Base-by-base conservation (phyloP, 495 filamentous ascomycete genomes). In the Aspergillus nanangensis region DNA sequence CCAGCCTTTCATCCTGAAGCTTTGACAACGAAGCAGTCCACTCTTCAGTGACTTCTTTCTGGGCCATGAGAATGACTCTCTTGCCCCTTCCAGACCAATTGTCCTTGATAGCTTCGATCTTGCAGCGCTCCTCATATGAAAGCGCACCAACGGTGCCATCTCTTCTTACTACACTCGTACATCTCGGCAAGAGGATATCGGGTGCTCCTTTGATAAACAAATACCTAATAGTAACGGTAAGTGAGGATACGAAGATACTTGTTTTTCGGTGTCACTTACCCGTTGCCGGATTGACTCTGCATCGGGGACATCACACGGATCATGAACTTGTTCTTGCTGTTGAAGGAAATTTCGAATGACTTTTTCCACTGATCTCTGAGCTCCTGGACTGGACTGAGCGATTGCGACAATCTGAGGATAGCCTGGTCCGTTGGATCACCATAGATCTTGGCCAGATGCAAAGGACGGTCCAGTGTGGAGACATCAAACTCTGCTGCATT, bases 261-360 rank as follows among this genome's bases (percentile, higher is more conserved):
- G n/a, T n/a, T n/a, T n/a, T n/a, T n/a, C n/a, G n/a, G n/a, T n/a
- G 33, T 9, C 1, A 38, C 44, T 32, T 18, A 45, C 32, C 33
- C 38, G 19, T 48, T n/a, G n/a, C n/a, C n/a, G n/a, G n/a, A n/a
- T n/a, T 0, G 11, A 15, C 5, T 40, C 19, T 17, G 23, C 43
- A 4, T 46, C 35, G 1, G 43, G 14, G 5, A 22, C 25, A 62
- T 44, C 1, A 44, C 50, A 5, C 51, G 58, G 39, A 86, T 71
- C 82, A 86, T 87, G 60, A 77, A 88, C 56, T 87, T 89, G 58
- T 86, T 87, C 65, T 85, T 85, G 61, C 76, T 81, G 56, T 87
- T 87, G 61, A 89, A 88, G 1, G 77, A 75, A 3, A 87, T 53
- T 43, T 82, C 75, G 54, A 75, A 86, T 8, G 71, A 66, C 35